These are phyloP conservation scores for Rhexocercosporidium sp. DNA, from an alignment of 2,329 filamentous ascomycete species.

Conservation along the genomic window DNA sequence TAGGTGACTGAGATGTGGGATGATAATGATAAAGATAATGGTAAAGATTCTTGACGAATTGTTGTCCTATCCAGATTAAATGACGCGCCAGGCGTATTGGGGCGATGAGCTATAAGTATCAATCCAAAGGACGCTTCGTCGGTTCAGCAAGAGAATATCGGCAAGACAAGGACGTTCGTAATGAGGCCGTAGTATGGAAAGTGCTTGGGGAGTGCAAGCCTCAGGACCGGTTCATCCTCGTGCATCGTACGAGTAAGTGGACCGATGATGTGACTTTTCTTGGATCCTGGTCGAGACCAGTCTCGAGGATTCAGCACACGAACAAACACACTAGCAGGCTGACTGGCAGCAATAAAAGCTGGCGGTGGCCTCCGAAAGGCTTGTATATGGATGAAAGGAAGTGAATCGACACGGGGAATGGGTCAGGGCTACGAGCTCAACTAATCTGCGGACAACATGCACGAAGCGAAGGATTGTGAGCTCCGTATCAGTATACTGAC, in stretches of 20 bases:
- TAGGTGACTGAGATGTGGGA: constrained; percentile 1
- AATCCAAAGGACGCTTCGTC: constrained; percentile 14
- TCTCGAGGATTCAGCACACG: constrained; percentile 6
- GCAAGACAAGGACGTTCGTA: constrained; percentile 6
- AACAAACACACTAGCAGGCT: neutral
- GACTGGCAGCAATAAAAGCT: constrained; percentile 16
- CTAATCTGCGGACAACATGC: neutral
- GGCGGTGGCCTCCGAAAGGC: constrained; percentile 25
- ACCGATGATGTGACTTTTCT: constrained; percentile 31
- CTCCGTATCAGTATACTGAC: neutral
- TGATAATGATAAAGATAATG: constrained; percentile 10
- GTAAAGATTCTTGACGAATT: constrained; percentile 20
- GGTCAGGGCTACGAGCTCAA: neutral
- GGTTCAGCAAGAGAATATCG: constrained; percentile 18
- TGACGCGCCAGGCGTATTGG: constrained; percentile 29
- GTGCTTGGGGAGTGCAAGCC: constrained; percentile 27
- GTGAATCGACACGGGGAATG: neutral
- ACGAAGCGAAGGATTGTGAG: neutral
- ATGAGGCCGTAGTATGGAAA: constrained; percentile 20
- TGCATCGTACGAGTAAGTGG: constrained; percentile 34
- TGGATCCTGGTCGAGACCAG: constrained; percentile 10
- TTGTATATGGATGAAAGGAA: constrained; percentile 4
- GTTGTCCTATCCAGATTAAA: constrained; percentile 23
- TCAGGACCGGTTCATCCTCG: constrained; percentile 33
- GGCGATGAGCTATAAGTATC: constrained; percentile 29